A percentile compares a stretch with the other conserved stretches of the same genome.
These are phyloP conservation scores for Glycine soja DNA, from an alignment of 306 rosid genomes.

Conservation along the genomic window DNA sequence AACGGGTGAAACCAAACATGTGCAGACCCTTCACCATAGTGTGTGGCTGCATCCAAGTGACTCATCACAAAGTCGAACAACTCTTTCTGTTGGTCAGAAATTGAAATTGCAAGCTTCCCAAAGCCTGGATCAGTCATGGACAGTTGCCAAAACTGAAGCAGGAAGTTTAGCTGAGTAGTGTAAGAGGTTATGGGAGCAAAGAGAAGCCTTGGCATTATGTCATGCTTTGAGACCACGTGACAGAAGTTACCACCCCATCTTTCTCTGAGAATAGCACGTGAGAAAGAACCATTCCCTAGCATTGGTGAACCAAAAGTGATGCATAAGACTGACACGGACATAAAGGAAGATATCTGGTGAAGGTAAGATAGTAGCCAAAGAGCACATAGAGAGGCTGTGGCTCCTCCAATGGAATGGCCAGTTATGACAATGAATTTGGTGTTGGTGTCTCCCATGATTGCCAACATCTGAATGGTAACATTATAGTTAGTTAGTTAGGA, in stretches of 20 bases:
- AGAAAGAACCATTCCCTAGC: constrained; percentile 69
- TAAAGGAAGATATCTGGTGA: constrained; percentile 48
- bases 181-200: constrained; percentile 54
- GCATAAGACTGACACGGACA: constrained; percentile 58
- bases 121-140: constrained; percentile 56
- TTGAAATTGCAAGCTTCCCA: constrained; percentile 48
- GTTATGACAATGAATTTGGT: constrained; percentile 73
- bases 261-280: constrained; percentile 65
- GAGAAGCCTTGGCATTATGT: constrained; percentile 77
- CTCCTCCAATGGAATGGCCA: constrained; percentile 87
- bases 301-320: constrained; percentile 79
- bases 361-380: constrained; percentile 70
- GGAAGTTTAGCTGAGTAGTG: constrained; percentile 53
- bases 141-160: constrained; percentile 64
- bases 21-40: constrained; percentile 47
- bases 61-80: constrained; percentile 47
- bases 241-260: constrained; percentile 83
- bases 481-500: constrained; percentile 2
- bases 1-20: constrained; percentile 59
- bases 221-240: constrained; percentile 72
- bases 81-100: constrained; percentile 47
- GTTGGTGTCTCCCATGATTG: constrained; percentile 44
- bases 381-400: constrained; percentile 70
- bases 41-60: constrained; percentile 51
- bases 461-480: constrained; percentile 56